These are phyloP conservation scores for Aspergillus fijiensis DNA, from an alignment of 2,329 filamentous ascomycete genomes.

Conservation along the genomic window DNA sequence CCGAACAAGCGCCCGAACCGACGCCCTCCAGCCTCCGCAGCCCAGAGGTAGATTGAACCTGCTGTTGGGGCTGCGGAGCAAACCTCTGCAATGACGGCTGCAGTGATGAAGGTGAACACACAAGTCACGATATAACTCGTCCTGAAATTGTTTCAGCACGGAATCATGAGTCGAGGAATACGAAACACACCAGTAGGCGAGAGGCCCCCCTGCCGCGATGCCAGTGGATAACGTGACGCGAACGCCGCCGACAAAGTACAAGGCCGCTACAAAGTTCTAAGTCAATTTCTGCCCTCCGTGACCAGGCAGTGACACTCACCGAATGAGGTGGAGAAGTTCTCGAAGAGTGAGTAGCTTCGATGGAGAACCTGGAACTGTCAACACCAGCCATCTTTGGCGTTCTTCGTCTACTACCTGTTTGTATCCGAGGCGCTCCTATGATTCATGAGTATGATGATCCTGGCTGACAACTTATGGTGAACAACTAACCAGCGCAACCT, in stretches of 20 bases:
- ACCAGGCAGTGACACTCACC: neutral
- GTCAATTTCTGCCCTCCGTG: neutral
- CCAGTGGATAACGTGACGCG: neutral
- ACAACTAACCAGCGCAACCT: neutral
- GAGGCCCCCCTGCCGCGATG: neutral
- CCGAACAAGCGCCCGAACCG: conserved; percentile 56
- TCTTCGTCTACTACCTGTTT: neutral
- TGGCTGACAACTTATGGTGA: neutral
- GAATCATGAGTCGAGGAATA: no score
- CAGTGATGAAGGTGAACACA: conserved; percentile 36
- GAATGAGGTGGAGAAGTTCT: neutral
- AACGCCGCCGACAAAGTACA: neutral
- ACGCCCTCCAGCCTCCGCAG: conserved; percentile 51
- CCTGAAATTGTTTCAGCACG: conserved; percentile 35
- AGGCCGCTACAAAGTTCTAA: neutral
- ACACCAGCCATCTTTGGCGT: fast-evolving
- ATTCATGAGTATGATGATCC: neutral
- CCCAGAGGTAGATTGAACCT: neutral
- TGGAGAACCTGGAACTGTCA: neutral
- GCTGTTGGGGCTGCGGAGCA: neutral
- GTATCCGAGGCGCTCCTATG: neutral
- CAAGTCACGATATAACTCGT: conserved; percentile 61
- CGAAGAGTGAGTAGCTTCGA: neutral
- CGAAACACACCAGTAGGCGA: neutral
- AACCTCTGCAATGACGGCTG: neutral